phyloP scores from a whole-genome alignment of 176 grass and related monocot genomes.

The Musa acuminata region DNA sequence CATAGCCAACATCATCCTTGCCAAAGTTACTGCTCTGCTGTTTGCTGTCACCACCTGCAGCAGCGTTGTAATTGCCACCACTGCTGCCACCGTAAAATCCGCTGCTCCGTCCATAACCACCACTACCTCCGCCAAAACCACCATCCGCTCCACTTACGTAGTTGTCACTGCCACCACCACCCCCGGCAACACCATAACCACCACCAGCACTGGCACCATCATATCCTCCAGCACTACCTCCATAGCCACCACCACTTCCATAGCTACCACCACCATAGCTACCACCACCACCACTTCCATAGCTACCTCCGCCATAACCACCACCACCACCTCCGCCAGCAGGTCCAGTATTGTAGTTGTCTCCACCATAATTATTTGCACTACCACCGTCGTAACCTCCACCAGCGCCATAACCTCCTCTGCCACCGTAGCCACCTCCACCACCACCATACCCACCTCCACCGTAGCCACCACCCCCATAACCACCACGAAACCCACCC shows the following conservation, averaged over 20 bases:
- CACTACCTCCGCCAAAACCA: slow-evolving; percentile 19
- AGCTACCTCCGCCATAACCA: neutral
- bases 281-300: slow-evolving; percentile 16
- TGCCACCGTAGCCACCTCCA: slow-evolving; percentile 14
- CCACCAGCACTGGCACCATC: neutral
- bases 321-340: slow-evolving; percentile 6
- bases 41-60: neutral
- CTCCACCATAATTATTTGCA: neutral
- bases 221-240: slow-evolving; percentile 1
- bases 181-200: slow-evolving; percentile 24
- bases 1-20: neutral
- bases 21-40: neutral
- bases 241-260: slow-evolving; percentile 16
- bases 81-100: slow-evolving; percentile 22
- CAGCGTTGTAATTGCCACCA: neutral
- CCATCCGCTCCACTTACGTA: slow-evolving; percentile 11
- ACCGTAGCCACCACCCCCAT: slow-evolving; percentile 14
- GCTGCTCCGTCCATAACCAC: slow-evolving; percentile 8
- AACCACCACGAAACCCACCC: slow-evolving; percentile 8
- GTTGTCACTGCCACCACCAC: neutral
- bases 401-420: slow-evolving; percentile 11
- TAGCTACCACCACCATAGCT: too few species aligned
- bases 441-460: slow-evolving; percentile 19
- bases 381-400: slow-evolving; percentile 4
- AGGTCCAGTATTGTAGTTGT: slow-evolving; percentile 1